Base-by-base conservation (phyloP, 768 basidiomycete species). In the Termitomyces sp. region DNA sequence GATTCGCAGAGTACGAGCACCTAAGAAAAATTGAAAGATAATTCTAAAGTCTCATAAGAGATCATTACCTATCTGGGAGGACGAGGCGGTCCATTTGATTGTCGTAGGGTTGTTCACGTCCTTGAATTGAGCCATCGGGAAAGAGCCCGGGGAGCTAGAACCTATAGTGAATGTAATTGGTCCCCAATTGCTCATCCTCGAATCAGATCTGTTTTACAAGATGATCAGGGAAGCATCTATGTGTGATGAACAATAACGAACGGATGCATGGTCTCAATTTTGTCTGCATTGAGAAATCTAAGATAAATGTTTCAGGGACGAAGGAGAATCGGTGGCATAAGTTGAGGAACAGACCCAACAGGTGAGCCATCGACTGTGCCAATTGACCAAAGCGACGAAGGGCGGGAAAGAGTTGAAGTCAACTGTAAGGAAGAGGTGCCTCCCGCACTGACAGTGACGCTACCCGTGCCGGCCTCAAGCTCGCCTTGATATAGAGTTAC, bases 61-160 rank as follows among this genome's bases (percentile, higher is more conserved):
- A 32, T 41, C 29, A 62, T 29, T 54, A 73, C 74, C 74, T 29
- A 74, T 78, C 60, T 79, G 77, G 18, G 74, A 73, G 2, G 77
- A 75, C 4, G 73, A 68, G 10, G 74, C 72, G 7, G 70, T 74
- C 74, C 74, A 77, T 55, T 63, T 69, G 42, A 78, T 72, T 6
- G 76, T 78, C 9, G 76, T 77, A 0, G 76, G 76, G 61, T 72
- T 74, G 58, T 77, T 78, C 31, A 78, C 74, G 4, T 52, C 67
- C 63, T 75, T 75, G 67, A 78, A 80, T 57, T 75, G 74, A n/a
- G 78, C 78, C 79, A 81, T 79, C 1, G 79, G 79, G 71, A 77
- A 79, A n/a, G 71, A 68, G 16, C 69, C 65, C 2, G 63, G 68
- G 29, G 74, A 70, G 59, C 69, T 71, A 26, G 71, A 73, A 39